Base-by-base conservation (phyloP, 164 flowering plant genomes). In the Magnolia changhungtana region DNA sequence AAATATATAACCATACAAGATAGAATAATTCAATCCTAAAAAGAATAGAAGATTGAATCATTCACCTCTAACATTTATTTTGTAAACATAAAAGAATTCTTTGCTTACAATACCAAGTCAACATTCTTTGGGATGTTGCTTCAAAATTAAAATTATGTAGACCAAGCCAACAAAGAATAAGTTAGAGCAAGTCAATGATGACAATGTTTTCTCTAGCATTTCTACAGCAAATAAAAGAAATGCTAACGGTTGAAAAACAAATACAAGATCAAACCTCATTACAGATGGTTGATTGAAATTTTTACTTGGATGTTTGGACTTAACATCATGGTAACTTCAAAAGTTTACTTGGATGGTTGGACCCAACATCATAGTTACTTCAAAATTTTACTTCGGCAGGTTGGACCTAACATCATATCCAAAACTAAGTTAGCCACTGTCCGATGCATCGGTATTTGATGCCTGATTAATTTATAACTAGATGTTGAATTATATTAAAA, bases 101-200 rank as follows among this genome's bases (percentile, higher is more conserved):
- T 49, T 37, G 55, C 52, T 50, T 70, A 8, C 21, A 70, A 45
- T 49, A 50, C 72, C 59, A 49, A 50, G 72, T 70, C 72, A 70
- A 45, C 72, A 49, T 45, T 49, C 52, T 50, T n/a, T 50, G 8
- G 14, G 29, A 16, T 27, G 71, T 24, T 14, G 11, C 24, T 23
- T 65, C 29, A 65, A 65, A 65, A 65, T 65, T 20, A 23, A 23
- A 65, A 65, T 16, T 24, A 18, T n/a, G 10, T 19, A 70, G 9
- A 70, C 24, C 45, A 20, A 14, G 59, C 10, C 16, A 70, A 70
- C 55, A 49, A 18, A n/a, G 20, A n/a, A 10, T 3, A 50, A 68
- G 10, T 50, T 70, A 7, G 72, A 70, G 19, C 55, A 70, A 50
- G 58, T 70, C 72, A 70, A 50, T 18, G 29, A 65, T 8, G 27